Evolutionary conservation across 495 filamentous ascomycete species (phyloP), one percentile per base, ranked within the genome.

Genomic region (Daldinia decipiens): DNA sequence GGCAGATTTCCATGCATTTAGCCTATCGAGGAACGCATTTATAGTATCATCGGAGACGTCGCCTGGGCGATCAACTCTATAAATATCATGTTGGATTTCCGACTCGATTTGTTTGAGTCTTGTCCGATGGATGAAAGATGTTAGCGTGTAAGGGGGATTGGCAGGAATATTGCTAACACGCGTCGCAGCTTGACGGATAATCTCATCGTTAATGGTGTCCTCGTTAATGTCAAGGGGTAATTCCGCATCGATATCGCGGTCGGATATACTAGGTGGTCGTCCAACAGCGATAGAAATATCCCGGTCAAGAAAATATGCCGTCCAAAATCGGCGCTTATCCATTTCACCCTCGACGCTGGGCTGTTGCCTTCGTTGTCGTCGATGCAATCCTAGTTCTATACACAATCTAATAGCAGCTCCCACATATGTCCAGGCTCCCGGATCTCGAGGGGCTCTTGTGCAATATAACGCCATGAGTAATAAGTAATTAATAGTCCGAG

Each of bases 331-430:
- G 12, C 84, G 77, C 17, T 84, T 81, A 36, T 83, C 77, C 77
- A 86, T 84, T 59, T 87, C 83, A 4, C 78, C 77, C 5, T 81
- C 80, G 47, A 85, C 78, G 39, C 79, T 80, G 26, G 83, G 80
- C 54, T 82, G 76, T 31, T 79, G 80, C 52, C 77, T 80, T 34
- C 84, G 78, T 55, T 80, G 82, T 59, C 80, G 83, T 24, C 84
- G 79, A 59, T 87, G 84, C n/a, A 86, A 79, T 3, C 84, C 85
- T n/a, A 87, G 76, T 63, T 87, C 84, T 56, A 87, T 82, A 40
- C 83, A 84, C 24, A 83, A 81, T 50, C 81, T 82, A 82, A 87
- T 85, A 3, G 83, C 84, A 17, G 83, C 77, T 58, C 84, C 83
- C 15, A 87, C 59, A 24, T 74, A 77, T 0, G 73, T 75, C 76